A percentile compares a stretch with the other conserved stretches of the same genome.
Conservation (phyloP, 306 rosid species). For the Prunus fruticosa region DNA sequence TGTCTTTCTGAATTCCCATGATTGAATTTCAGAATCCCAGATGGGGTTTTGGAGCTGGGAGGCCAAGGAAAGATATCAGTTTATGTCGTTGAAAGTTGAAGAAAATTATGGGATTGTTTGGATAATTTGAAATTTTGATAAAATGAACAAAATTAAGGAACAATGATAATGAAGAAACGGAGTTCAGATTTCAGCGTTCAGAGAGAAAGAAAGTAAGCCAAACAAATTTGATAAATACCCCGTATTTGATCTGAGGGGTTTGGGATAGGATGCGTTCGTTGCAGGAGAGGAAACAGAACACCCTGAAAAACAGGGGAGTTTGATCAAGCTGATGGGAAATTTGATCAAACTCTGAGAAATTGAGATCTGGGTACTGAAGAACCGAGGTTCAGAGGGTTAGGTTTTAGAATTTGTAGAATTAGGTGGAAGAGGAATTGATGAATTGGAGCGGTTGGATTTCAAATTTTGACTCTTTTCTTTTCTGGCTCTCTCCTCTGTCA, state of each 20-base stretch:
- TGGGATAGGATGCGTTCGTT: neutral
- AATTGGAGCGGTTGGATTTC: slow-evolving; percentile 60
- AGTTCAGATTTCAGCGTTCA: neutral
- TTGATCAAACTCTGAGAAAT: slow-evolving; percentile 27
- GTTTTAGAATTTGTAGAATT: slow-evolving; percentile 47
- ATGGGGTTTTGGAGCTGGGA: slow-evolving; percentile 18
- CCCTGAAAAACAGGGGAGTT: slow-evolving; percentile 21
- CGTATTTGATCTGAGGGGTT: neutral
- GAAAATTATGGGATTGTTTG: slow-evolving; percentile 4
- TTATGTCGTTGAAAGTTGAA: neutral
- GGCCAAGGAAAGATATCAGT: slow-evolving; percentile 1
- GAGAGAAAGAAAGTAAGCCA: neutral
- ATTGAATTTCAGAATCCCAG: slow-evolving; percentile 36
- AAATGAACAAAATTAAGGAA: neutral
- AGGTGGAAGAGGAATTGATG: slow-evolving; percentile 43
- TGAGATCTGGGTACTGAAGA: slow-evolving; percentile 38
- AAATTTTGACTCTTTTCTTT: slow-evolving; percentile 1
- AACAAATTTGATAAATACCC: neutral
- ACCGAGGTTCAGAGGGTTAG: slow-evolving; percentile 22
- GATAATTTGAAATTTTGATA: neutral
- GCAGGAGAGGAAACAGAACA: slow-evolving; percentile 2
- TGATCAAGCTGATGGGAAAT: neutral
- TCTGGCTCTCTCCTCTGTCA: slow-evolving; percentile 17
- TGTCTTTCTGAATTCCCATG: slow-evolving; percentile 69
- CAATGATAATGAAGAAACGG: neutral